phyloP scores from a whole-genome alignment of 352 stramenopile genomes.

The Globisporangium paroecandrum region DNA sequence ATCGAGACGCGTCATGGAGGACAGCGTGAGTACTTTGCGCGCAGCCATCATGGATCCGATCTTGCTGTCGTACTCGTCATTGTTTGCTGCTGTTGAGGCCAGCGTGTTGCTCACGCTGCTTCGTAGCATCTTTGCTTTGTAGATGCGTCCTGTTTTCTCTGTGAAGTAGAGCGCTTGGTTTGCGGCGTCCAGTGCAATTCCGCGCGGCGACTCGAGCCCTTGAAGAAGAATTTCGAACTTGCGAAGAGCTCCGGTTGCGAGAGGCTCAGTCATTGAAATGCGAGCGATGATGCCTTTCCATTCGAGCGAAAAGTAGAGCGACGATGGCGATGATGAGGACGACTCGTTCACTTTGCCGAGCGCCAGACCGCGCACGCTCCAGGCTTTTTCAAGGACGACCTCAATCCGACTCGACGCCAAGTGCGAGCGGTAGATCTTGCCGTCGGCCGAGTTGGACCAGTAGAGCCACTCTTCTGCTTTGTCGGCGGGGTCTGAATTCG shows the following conservation, averaged over 20 bases:
- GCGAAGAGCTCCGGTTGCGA: not conserved
- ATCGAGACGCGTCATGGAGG: constrained; percentile 48
- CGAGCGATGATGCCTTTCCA: constrained; percentile 49
- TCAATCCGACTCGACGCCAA: constrained; percentile 40
- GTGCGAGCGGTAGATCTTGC: constrained; percentile 58
- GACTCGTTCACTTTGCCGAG: constrained; percentile 16
- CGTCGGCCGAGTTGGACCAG: constrained; percentile 70
- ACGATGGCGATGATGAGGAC: not conserved
- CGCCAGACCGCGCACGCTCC: constrained; percentile 51
- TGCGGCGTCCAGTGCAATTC: constrained; percentile 35
- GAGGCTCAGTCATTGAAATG: constrained; percentile 11
- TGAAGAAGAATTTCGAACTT: constrained; percentile 28
- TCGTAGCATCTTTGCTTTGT: constrained; percentile 22
- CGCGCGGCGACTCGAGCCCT: constrained; percentile 44
- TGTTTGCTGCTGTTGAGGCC: not conserved
- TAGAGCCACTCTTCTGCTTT: constrained; percentile 41
- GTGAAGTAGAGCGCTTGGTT: constrained; percentile 57
- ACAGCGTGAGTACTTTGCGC: constrained; percentile 35
- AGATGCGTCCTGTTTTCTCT: constrained; percentile 67
- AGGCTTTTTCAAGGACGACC: constrained; percentile 37
- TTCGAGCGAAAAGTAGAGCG: constrained; percentile 58
- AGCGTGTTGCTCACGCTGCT: constrained; percentile 4
- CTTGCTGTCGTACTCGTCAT: constrained; percentile 6
- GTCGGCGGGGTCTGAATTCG: not conserved
- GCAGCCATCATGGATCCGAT: constrained; percentile 16